A percentile compares a stretch with the other conserved stretches of the same genome.
Conservation (phyloP, 225 moss, liverwort and hornwort species). For the Sphagnum tenellum region DNA sequence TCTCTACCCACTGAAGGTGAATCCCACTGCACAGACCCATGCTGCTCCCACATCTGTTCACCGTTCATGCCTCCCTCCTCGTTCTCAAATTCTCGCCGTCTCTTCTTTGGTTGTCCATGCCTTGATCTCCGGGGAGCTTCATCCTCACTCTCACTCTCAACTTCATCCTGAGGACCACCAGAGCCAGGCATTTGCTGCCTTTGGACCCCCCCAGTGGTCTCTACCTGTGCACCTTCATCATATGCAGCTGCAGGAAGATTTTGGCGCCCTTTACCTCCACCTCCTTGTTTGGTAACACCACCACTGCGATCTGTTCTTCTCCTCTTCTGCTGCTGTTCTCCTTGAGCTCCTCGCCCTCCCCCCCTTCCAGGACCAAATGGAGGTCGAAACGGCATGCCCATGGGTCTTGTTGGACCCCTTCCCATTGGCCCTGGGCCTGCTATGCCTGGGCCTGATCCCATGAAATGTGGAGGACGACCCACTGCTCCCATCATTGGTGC, state of each 20-base stretch:
- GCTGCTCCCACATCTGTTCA: conserved; percentile 30
- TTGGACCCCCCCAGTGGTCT: conserved; percentile 43
- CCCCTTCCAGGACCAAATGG: conserved; percentile 58
- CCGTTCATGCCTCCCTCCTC: conserved; percentile 21
- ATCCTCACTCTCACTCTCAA: conserved; percentile 98
- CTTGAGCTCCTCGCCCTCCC: conserved; percentile 60
- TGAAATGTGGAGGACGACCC: conserved; percentile 69
- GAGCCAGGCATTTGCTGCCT: conserved; percentile 53
- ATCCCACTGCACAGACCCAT: conserved; percentile 36
- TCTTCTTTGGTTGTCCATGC: conserved; percentile 90
- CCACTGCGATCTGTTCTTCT: conserved; percentile 64
- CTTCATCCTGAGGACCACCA: conserved; percentile 61
- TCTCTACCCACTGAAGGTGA: conserved; percentile 19
- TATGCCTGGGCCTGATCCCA: conserved; percentile 48
- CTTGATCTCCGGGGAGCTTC: conserved; percentile 96
- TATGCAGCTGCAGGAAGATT: conserved; percentile 27
- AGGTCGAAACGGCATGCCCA: conserved; percentile 72
- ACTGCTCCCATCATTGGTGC: conserved; percentile 76
- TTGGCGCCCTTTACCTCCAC: conserved; percentile 44
- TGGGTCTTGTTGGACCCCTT: conserved; percentile 68
- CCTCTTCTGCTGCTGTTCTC: conserved; percentile 82
- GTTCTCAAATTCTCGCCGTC: conserved; percentile 76
- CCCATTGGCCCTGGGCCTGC: conserved; percentile 74
- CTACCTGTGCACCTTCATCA: conserved; percentile 65
- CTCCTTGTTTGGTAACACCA: conserved; percentile 45